These are phyloP conservation scores for Amanita pseudoporphyria DNA, from an alignment of 768 basidiomycete species.

Conservation along the genomic window DNA sequence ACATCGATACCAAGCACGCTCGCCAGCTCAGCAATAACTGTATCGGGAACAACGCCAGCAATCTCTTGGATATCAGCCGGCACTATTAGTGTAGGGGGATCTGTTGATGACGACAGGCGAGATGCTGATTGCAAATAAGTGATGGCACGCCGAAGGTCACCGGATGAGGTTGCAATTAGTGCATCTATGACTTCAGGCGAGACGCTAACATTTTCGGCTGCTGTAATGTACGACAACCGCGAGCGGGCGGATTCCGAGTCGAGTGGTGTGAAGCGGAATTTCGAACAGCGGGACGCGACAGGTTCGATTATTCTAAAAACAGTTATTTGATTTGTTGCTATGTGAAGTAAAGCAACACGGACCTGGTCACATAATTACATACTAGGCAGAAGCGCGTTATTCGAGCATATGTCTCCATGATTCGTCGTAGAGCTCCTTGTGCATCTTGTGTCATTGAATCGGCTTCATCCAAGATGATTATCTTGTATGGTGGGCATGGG, in stretches of 20 bases:
- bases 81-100: constrained; percentile 66
- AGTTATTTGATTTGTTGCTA: background rate
- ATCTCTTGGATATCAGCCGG: constrained; percentile 87
- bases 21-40: constrained; percentile 61
- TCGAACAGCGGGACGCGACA: constrained; percentile 95
- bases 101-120: constrained; percentile 68
- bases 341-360: constrained; percentile 12
- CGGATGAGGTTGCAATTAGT: constrained; percentile 73
- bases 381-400: constrained; percentile 98
- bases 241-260: constrained; percentile 66
- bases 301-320: constrained; percentile 88
- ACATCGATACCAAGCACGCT: constrained; percentile 63
- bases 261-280: constrained; percentile 95
- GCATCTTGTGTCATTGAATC: constrained; percentile 99
- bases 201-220: constrained; percentile 58
- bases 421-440: constrained; percentile 91
- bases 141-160: constrained; percentile 94
- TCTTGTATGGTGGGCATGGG: constrained; percentile 97
- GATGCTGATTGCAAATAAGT: constrained; percentile 96
- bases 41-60: constrained; percentile 85
- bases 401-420: constrained; percentile 98
- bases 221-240: constrained; percentile 74
- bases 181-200: constrained; percentile 51
- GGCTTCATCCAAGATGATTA: constrained; percentile 97
- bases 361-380: constrained; percentile 99